Evolutionary conservation across 768 basidiomycete genomes (phyloP).

Genomic region (Lyophyllum atratum): DNA sequence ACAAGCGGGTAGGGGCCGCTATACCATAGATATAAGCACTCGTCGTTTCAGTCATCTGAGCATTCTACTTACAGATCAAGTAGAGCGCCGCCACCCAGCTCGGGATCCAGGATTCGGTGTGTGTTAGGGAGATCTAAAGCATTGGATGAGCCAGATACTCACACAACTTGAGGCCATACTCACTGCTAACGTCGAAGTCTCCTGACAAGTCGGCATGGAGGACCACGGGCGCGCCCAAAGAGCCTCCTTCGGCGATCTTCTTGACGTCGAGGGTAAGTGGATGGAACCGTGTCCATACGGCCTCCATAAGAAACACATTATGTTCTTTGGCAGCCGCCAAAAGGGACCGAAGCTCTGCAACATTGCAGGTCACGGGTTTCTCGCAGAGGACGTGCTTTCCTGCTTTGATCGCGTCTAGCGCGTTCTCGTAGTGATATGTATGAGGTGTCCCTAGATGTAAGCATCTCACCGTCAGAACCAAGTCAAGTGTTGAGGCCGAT

Average conservation of each 20-base stretch:
- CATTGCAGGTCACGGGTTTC: conserved; percentile 83
- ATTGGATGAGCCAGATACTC: not conserved
- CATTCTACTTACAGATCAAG: conserved; percentile 69
- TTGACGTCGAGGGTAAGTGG: conserved; percentile 68
- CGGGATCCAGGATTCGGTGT: conserved; percentile 78
- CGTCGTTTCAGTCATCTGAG: not conserved
- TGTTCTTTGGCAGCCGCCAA: conserved; percentile 74
- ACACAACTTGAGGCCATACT: conserved; percentile 21
- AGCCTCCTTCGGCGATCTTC: conserved; percentile 59
- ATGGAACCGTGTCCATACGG: conserved; percentile 85
- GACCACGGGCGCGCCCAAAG: conserved; percentile 66
- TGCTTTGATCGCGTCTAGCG: conserved; percentile 72
- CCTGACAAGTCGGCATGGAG: conserved; percentile 78
- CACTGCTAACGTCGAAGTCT: conserved; percentile 68
- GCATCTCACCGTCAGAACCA: not conserved
- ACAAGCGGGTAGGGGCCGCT: conserved; percentile 84
- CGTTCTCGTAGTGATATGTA: conserved; percentile 78
- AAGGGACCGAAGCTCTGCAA: conserved; percentile 73
- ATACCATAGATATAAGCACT: conserved; percentile 4
- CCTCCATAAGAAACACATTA: conserved; percentile 90
- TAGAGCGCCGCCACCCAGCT: conserved; percentile 79
- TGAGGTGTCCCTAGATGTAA: conserved; percentile 73
- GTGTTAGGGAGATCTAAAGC: conserved; percentile 61
- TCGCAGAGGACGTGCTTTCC: conserved; percentile 89
- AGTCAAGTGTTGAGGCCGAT: not conserved